These are phyloP conservation scores for Selenicereus undatus DNA, from an alignment of 148 eudicot species.

Conservation along the genomic window DNA sequence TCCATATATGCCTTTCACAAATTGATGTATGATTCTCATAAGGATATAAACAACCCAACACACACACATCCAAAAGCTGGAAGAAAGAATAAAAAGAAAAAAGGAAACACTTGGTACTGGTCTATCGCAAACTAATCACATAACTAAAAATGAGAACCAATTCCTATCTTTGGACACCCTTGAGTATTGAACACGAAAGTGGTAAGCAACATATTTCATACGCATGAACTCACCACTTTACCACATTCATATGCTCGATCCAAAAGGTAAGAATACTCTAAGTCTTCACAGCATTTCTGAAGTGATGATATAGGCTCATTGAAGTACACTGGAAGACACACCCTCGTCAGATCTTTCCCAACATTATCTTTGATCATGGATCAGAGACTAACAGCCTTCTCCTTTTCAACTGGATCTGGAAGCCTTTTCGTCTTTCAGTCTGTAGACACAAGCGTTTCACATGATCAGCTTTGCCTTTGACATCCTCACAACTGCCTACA, in stretches of 20 bases:
- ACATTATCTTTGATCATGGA: slow-evolving; percentile 96
- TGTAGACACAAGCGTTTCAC: slow-evolving; percentile 27
- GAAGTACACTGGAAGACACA: slow-evolving; percentile 96
- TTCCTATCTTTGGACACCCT: background rate
- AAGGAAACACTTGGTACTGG: too few species aligned
- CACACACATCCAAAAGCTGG: too few species aligned
- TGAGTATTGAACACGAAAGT: background rate
- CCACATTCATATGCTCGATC: slow-evolving; percentile 86
- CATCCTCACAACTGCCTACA: slow-evolving; percentile 17
- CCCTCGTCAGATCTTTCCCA: slow-evolving; percentile 91
- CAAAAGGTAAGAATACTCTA: slow-evolving; percentile 86
- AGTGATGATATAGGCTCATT: slow-evolving; percentile 95
- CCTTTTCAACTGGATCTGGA: slow-evolving; percentile 89
- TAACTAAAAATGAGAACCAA: background rate
- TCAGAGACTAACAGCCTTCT: slow-evolving; percentile 91
- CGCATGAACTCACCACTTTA: slow-evolving; percentile 51
- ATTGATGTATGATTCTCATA: too few species aligned
- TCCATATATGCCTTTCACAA: too few species aligned
- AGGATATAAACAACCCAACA: too few species aligned
- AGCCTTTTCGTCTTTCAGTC: slow-evolving; percentile 69
- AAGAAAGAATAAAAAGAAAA: too few species aligned
- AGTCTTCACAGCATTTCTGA: slow-evolving; percentile 90
- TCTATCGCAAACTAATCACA: background rate
- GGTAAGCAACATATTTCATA: background rate
- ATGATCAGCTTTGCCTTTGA: slow-evolving; percentile 22